A percentile compares a stretch with the other conserved stretches of the same genome.
Conservation (phyloP, 2,329 filamentous ascomycete species). For the Triangularia verruculosa region DNA sequence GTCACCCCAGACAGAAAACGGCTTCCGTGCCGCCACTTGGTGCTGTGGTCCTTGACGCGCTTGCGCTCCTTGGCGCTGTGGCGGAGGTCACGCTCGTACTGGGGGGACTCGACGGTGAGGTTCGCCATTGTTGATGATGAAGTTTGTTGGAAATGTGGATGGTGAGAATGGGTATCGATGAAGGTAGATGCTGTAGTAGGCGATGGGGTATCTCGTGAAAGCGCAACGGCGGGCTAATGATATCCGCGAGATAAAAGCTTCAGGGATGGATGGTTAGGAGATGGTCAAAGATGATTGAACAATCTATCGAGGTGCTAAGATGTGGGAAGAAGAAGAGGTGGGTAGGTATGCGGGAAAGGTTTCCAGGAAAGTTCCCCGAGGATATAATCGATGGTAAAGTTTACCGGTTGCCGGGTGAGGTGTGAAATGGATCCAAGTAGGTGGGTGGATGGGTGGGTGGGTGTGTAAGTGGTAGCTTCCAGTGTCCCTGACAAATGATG, state of each 20-base stretch:
- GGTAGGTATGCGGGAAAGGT: neutral
- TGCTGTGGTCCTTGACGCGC: slow-evolving; percentile 41
- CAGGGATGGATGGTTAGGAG: neutral
- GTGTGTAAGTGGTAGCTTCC: neutral
- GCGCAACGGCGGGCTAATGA: neutral
- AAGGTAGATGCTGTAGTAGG: neutral
- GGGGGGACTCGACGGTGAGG: slow-evolving; percentile 25
- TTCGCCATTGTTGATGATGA: neutral
- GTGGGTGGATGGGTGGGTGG: too few relatives aligned
- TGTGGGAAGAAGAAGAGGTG: neutral
- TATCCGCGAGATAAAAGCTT: neutral
- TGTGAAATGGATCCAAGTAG: neutral
- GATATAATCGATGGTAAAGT: neutral
- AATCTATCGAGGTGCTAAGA: neutral
- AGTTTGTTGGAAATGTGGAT: neutral
- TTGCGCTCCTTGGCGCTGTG: slow-evolving; percentile 43
- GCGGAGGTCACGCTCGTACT: slow-evolving; percentile 43
- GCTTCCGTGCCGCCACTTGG: slow-evolving; percentile 43
- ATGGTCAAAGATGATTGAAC: neutral
- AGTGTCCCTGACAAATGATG: neutral
- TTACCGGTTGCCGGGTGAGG: neutral
- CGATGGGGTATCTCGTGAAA: neutral
- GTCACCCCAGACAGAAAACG: slow-evolving; percentile 32
- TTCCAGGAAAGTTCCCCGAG: neutral
- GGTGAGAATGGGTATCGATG: neutral